Percentiles rank a stretch among this genome's conserved stretches.
phyloP scores from a whole-genome alignment of 2,329 filamentous ascomycete genomes.

The Monosporascus sp. region DNA sequence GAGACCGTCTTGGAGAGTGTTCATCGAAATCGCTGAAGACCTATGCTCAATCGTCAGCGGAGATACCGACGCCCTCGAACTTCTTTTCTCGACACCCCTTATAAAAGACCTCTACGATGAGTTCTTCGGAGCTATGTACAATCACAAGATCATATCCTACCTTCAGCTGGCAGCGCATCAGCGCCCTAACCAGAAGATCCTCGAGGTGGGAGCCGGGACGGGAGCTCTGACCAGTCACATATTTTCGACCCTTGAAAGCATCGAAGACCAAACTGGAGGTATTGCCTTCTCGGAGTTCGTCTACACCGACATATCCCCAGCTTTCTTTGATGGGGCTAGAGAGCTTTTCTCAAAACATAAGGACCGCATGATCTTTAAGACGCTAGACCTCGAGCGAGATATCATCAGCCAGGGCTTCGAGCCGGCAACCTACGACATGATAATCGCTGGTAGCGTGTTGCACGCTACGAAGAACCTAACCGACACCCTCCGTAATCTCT shows the following conservation, averaged over 20 bases:
- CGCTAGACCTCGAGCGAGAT: not conserved
- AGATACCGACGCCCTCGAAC: not conserved
- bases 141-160: not conserved
- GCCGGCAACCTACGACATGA: not conserved
- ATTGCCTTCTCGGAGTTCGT: slow-evolving; percentile 1
- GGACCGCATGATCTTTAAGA: not conserved
- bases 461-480: not conserved
- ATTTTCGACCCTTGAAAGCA: not conserved
- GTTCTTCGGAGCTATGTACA: not conserved
- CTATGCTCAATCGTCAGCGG: not conserved
- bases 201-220: not conserved
- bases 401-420: not conserved
- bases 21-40: slow-evolving; percentile 1
- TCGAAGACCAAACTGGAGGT: not conserved
- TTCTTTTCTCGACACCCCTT: not conserved
- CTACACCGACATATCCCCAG: not conserved
- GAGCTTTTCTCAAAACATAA: not conserved
- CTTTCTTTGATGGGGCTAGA: not conserved
- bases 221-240: not conserved
- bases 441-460: not conserved
- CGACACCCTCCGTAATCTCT: not conserved
- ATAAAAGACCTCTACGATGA: not conserved
- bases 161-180: not conserved
- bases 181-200: not conserved
- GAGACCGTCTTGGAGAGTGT: slow-evolving; percentile 3